A percentile compares a stretch with the other conserved stretches of the same genome.
phyloP scores from a whole-genome alignment of 129 eudicot species.

The Saussurea involucrata region DNA sequence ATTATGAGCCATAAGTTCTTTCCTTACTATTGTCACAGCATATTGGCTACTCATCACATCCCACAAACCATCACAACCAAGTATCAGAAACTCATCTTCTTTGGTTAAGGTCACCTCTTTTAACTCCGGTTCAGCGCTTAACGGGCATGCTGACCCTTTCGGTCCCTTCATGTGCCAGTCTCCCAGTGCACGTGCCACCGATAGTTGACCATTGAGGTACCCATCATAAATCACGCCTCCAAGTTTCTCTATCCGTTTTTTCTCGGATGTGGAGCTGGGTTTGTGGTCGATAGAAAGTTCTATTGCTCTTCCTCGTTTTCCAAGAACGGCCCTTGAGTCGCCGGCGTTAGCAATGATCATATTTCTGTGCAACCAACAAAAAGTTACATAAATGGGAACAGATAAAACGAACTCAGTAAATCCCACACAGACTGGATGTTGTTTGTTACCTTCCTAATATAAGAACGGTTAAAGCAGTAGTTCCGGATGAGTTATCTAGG shows the following conservation, averaged over 20 bases:
- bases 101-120: constrained; percentile 55
- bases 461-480: constrained; percentile 75
- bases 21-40: constrained; percentile 79
- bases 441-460: constrained; percentile 65
- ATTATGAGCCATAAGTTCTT: constrained; percentile 75
- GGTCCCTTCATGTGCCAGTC: constrained; percentile 97
- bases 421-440: not conserved
- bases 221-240: constrained; percentile 86
- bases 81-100: constrained; percentile 85
- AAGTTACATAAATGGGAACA: not conserved
- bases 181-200: constrained; percentile 88
- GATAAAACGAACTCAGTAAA: not conserved
- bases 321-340: constrained; percentile 86
- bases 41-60: constrained; percentile 90
- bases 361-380: constrained; percentile 31
- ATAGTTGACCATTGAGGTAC: constrained; percentile 76
- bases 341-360: constrained; percentile 92
- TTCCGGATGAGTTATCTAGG: constrained; percentile 74
- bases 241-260: constrained; percentile 62
- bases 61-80: constrained; percentile 90
- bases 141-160: constrained; percentile 58
- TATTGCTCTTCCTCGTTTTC: constrained; percentile 81
- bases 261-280: constrained; percentile 79
- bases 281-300: constrained; percentile 85
- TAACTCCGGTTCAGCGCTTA: constrained; percentile 78